Base-by-base conservation (phyloP, 345 rosid species). In the Bretschneidera sinensis region DNA sequence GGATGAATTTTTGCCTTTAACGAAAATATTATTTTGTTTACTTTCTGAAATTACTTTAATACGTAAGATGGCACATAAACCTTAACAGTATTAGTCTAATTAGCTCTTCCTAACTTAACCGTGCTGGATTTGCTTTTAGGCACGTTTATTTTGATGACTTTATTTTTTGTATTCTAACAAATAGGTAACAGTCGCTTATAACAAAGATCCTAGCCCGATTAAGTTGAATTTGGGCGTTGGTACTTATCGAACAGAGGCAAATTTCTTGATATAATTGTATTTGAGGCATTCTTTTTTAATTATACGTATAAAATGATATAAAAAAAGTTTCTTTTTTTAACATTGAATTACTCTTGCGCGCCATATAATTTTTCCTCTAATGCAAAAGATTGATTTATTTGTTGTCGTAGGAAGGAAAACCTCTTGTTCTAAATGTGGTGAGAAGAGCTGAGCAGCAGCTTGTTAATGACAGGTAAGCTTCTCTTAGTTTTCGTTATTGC, bases 161-260 rank as follows among this genome's bases (percentile, higher is more conserved):
- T 18, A 9, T 55, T 16, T 43, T 34, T 21, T 4, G 35, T 8
- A 54, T 35, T 45, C n/a, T 9, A 17, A 21, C 17, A 1, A 24
- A 56, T 52, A 92, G 98, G 97, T 92, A 75, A 92, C 98, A 9
- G 86, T 87, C 35, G 96, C 97, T 0, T 92, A 82, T 59, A 92
- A 92, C 85, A 89, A 92, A 72, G 98, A 92, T 25, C 89, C 84
- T 1, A 92, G 95, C 64, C 95, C 88, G 8, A 59, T 82, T n/a
- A 92, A 92, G 88, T 79, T 89, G 60, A 92, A 92, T 81, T 74
- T 92, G 73, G 98, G 98, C 31, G 97, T 87, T 33, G 97, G 96
- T 28, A 96, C 97, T 76, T 92, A 92, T 72, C 78, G 98, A 57
- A 92, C 97, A 2, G 97, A 92, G 88, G 97, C 85, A 53, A 55